Percentiles rank a stretch among this genome's conserved stretches.
phyloP scores from a whole-genome alignment of 2,329 filamentous ascomycete species.

The Colletotrichum chrysophilum region DNA sequence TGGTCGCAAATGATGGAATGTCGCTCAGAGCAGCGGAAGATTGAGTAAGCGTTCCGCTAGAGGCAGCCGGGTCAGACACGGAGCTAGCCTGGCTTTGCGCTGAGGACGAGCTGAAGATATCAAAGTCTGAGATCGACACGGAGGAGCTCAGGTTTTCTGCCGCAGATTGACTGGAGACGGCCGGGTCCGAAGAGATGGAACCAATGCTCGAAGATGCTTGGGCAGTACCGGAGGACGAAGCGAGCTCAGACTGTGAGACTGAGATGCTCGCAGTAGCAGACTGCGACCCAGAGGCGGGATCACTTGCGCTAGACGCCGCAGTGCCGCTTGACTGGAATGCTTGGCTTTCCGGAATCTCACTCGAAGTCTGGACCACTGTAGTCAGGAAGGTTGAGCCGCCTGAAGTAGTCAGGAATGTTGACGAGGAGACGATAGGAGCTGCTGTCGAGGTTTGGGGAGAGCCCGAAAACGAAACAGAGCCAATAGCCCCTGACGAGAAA shows the following conservation, averaged over 20 bases:
- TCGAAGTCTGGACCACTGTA: background rate
- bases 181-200: background rate
- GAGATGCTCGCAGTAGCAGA: background rate
- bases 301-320: background rate
- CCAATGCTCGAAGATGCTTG: background rate
- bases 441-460: background rate
- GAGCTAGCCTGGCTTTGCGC: background rate
- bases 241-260: background rate
- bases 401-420: background rate
- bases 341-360: background rate
- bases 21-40: background rate
- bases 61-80: background rate
- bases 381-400: background rate
- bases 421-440: background rate
- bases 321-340: background rate
- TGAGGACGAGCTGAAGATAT: background rate
- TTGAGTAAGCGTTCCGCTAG: background rate
- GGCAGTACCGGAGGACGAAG: background rate
- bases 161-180: background rate
- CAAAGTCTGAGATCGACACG: background rate
- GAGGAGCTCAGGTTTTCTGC: background rate
- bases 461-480: background rate
- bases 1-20: background rate
- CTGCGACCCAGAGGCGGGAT: accelerated
- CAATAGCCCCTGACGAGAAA: background rate